Conservation (phyloP, 257 asterid species). For the Gardenia jasminoides region DNA sequence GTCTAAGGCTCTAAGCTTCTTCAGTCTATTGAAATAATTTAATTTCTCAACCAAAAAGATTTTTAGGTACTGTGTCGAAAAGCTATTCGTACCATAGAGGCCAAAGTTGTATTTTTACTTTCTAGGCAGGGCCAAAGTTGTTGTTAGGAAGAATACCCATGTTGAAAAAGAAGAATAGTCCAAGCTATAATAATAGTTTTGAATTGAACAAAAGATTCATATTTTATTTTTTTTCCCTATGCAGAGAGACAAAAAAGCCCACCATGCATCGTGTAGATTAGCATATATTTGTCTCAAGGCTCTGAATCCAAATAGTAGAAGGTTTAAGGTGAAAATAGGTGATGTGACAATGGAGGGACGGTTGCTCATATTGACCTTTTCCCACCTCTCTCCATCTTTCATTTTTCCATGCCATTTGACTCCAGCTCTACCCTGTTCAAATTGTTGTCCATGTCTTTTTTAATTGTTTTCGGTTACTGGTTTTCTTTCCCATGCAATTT, state of each 20-base stretch:
- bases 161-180: background rate
- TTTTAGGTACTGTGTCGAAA: no score
- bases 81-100: no score
- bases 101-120: background rate
- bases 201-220: background rate
- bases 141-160: background rate
- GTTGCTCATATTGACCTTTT: constrained; percentile 4
- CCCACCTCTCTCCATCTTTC: background rate
- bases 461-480: background rate
- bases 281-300: background rate
- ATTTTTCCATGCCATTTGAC: constrained; percentile 14
- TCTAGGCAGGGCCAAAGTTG: background rate
- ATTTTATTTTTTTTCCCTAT: background rate
- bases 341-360: constrained; percentile 9
- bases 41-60: background rate
- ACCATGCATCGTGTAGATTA: background rate
- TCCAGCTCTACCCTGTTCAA: background rate
- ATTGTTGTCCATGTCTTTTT: background rate
- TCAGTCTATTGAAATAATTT: no score
- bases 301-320: background rate
- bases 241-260: constrained; percentile 10
- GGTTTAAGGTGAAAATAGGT: background rate
- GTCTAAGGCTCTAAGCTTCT: background rate
- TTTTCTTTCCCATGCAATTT: background rate
- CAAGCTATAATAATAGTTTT: constrained; percentile 1